These are phyloP conservation scores for Ascochyta lentis DNA, from an alignment of 2,329 filamentous ascomycete genomes.

Conservation along the genomic window DNA sequence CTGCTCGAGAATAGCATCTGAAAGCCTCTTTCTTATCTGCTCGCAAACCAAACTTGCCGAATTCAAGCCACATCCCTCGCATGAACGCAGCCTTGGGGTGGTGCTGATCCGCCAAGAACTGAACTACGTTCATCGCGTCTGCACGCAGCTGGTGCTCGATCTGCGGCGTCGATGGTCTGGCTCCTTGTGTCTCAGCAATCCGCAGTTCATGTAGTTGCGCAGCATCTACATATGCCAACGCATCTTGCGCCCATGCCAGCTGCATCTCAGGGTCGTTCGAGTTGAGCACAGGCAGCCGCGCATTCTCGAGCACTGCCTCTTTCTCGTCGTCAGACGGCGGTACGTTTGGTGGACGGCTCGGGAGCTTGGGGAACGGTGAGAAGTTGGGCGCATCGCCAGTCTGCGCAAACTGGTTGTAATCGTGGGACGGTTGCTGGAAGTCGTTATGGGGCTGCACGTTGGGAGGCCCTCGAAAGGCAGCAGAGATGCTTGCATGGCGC, in stretches of 20 bases:
- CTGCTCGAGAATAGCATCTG: constrained; percentile 81
- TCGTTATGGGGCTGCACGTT: constrained; percentile 41
- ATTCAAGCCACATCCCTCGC: constrained; percentile 95
- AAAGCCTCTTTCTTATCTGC: constrained; percentile 96
- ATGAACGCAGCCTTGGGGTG: constrained; percentile 96
- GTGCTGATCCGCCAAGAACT: constrained; percentile 86
- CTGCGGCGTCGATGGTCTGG: constrained; percentile 78
- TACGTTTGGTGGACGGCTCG: constrained; percentile 80
- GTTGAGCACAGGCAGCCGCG: constrained; percentile 81
- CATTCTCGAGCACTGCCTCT: constrained; percentile 85
- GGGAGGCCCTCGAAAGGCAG: constrained; percentile 46
- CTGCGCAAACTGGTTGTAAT: constrained; percentile 49
- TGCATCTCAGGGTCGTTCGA: constrained; percentile 97
- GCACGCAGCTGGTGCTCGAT: constrained; percentile 86
- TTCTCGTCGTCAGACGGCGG: constrained; percentile 94
- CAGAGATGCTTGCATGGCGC: constrained; percentile 46
- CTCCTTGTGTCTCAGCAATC: constrained; percentile 63
- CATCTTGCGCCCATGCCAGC: constrained; percentile 94
- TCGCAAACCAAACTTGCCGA: constrained; percentile 91
- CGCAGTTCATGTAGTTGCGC: constrained; percentile 77
- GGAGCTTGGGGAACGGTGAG: constrained; percentile 88
- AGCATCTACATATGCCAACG: constrained; percentile 86
- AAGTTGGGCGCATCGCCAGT: constrained; percentile 73
- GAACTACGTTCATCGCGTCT: constrained; percentile 91
- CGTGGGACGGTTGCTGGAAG: constrained; percentile 40